These are phyloP conservation scores for Neobulgaria alba DNA, from an alignment of 2,329 filamentous ascomycete species.

Conservation along the genomic window DNA sequence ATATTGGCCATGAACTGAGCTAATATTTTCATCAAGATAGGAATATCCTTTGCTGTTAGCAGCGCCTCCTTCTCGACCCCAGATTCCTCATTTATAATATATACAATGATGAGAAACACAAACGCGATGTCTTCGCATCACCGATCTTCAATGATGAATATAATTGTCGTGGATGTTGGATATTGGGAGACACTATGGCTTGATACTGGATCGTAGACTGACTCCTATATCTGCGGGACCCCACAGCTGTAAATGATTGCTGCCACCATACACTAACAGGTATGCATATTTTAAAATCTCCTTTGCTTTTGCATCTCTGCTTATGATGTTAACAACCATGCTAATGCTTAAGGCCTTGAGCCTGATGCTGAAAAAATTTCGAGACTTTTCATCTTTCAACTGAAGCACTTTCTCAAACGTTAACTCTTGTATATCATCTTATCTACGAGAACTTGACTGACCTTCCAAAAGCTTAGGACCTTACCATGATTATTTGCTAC, in stretches of 20 bases:
- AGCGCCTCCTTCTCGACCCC: too few relatives aligned
- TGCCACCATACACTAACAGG: neutral
- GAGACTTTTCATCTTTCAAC: conserved; percentile 82
- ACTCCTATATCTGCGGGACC: neutral
- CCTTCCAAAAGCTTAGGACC: neutral
- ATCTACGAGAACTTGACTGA: neutral
- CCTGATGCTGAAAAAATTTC: conserved; percentile 54
- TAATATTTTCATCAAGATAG: conserved; percentile 13
- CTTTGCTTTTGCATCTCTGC: conserved; percentile 19
- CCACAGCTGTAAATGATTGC: neutral
- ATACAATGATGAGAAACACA: conserved; percentile 35
- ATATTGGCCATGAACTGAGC: conserved; percentile 1
- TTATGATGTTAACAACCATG: conserved; percentile 70
- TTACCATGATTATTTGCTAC: neutral
- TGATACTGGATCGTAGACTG: neutral
- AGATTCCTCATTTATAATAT: too few relatives aligned
- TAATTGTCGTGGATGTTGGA: conserved; percentile 21
- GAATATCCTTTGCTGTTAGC: conserved; percentile 20
- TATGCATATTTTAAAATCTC: conserved; percentile 8
- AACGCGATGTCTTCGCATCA: conserved; percentile 38
- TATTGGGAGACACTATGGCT: conserved; percentile 1
- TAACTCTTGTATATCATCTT: neutral
- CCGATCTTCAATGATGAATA: conserved; percentile 31
- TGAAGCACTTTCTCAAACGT: conserved; percentile 39
- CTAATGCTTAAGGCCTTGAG: conserved; percentile 58